A percentile compares a stretch with the other conserved stretches of the same genome.
phyloP scores from a whole-genome alignment of 345 rosid species.

The Chamaenerion angustifolium region DNA sequence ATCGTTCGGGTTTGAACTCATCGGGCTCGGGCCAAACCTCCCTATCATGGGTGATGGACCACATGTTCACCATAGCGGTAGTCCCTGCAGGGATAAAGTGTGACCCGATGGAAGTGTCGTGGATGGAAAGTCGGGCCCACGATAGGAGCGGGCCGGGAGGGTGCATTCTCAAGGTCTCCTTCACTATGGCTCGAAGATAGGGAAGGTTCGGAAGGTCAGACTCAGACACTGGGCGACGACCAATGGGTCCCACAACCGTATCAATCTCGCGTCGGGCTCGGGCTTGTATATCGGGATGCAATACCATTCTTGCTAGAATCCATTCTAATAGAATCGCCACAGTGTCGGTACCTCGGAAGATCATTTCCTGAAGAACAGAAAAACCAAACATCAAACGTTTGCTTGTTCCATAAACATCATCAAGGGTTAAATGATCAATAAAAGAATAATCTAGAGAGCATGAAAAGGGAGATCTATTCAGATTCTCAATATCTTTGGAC shows the following conservation, averaged over 20 bases:
- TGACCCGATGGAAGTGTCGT: constrained; percentile 42
- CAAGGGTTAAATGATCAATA: no score
- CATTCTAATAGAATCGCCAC: constrained; percentile 49
- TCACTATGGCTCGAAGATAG: constrained; percentile 53
- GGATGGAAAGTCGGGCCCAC: constrained; percentile 75
- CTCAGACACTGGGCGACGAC: constrained; percentile 26
- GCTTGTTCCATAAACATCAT: no score
- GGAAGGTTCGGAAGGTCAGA: constrained; percentile 46
- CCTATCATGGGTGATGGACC: constrained; percentile 67
- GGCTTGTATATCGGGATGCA: constrained; percentile 43
- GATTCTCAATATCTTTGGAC: not conserved
- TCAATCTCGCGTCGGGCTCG: constrained; percentile 58
- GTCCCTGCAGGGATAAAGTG: constrained; percentile 60
- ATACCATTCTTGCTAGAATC: constrained; percentile 48
- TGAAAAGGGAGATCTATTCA: constrained; percentile 1
- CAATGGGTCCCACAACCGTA: constrained; percentile 12
- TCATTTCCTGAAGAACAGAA: constrained; percentile 33
- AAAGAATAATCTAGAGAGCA: not conserved
- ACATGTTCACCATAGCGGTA: constrained; percentile 91
- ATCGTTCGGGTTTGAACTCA: constrained; percentile 52
- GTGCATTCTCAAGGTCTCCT: no score
- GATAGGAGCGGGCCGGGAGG: constrained; percentile 92
- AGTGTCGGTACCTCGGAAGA: constrained; percentile 53
- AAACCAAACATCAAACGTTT: no score
- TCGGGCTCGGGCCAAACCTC: constrained; percentile 39